Conservation (phyloP, 2,329 filamentous ascomycete genomes). For the Dactylellina parvicollis region DNA sequence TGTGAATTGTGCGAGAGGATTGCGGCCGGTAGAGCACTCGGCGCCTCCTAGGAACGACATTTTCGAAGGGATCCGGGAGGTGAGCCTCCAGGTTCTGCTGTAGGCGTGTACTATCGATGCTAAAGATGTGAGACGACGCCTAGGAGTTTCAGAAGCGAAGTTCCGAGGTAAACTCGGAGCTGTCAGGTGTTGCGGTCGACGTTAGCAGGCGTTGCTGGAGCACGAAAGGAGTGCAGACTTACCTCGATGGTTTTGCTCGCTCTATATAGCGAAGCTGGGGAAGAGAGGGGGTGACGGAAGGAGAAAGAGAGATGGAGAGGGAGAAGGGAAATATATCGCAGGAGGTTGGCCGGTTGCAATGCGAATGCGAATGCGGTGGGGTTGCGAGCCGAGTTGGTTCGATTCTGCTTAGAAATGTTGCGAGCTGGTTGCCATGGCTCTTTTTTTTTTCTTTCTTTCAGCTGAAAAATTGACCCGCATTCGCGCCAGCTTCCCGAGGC, state of each 20-base stretch:
- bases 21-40: slow-evolving; percentile 95
- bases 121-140: neutral
- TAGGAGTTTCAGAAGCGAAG: neutral
- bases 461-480: slow-evolving; percentile 35
- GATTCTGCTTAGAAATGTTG: slow-evolving; percentile 15
- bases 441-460: slow-evolving; percentile 13
- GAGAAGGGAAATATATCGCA: neutral
- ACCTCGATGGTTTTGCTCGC: neutral
- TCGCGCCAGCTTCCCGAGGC: slow-evolving; percentile 42
- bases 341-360: slow-evolving; percentile 9
- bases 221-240: neutral
- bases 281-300: neutral
- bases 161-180: slow-evolving; percentile 38
- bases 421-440: slow-evolving; percentile 30
- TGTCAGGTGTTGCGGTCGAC: slow-evolving; percentile 37
- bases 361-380: slow-evolving; percentile 1
- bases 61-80: slow-evolving; percentile 56
- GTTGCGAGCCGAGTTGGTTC: neutral
- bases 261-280: neutral
- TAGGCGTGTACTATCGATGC: neutral
- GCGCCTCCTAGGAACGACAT: slow-evolving; percentile 98
- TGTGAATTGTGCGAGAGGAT: slow-evolving; percentile 95
- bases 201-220: slow-evolving; percentile 20
- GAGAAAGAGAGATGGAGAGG: neutral
- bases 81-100: neutral